Evolutionary conservation across 208 protist genomes (phyloP), one percentile per base, ranked within the genome.

Genomic region (Leishmania arabica): DNA sequence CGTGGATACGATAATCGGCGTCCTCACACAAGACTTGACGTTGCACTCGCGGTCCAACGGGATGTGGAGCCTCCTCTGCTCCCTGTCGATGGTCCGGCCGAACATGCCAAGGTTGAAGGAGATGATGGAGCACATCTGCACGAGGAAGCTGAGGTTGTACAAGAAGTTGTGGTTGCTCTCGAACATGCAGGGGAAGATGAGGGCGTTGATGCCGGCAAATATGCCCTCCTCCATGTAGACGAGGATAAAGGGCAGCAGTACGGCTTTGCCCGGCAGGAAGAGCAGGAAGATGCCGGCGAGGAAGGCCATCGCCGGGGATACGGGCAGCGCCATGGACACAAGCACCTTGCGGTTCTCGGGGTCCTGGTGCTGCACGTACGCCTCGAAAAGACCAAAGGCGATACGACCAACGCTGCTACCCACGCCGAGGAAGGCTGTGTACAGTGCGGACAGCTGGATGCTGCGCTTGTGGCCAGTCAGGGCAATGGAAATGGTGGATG

Each of bases 351-450:
- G 89, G 69, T 91, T 74, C 2, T 86, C 82, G n/a, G 81, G 79
- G 21, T 77, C 34, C 80, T 94, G 87, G 60, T 90, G 86, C 83
- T 94, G 91, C 69, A 91, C 87, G 83, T 84, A 91, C 49, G 89
- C 91, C 82, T 94, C 91, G 68, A 88, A 94, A n/a, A 94, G 64
- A 31, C 91, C 91, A 69, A 94, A 84, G 9, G 58, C 83, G 27
- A 92, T 90, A 34, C 91, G 87, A 15, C 91, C 91, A 42, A 91
- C 49, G n/a, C 86, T 85, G 60, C 89, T 91, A 42, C 91, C 89
- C 27, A 94, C 87, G 8, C 91, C 91, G 34, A 94, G 85, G 72
- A 94, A 94, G 47, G 91, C 87, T 8, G 91, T 94, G 87, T 94
- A 94, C 6, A 94, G 75, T 13, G 91, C 87, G 11, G 89, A 89